Evolutionary conservation across 1,284 basidiomycete genomes (phyloP), one percentile per base, ranked within the genome.

Genomic region (Golubevia sp.): DNA sequence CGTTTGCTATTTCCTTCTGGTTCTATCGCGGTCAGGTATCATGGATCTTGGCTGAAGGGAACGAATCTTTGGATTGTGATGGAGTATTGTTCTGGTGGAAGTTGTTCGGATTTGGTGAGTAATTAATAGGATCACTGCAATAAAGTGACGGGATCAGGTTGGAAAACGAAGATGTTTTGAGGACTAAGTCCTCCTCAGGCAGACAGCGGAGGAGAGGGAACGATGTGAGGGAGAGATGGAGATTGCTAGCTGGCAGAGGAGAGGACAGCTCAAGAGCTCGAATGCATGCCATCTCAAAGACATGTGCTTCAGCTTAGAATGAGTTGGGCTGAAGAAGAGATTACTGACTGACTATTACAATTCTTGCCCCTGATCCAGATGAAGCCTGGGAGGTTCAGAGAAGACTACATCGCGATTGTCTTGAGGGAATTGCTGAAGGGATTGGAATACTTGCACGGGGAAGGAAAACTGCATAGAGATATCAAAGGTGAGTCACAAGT

Each of bases 401-500:
- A 99, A 86, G 97, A 98, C 82, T 97, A 99, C 84, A 98, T 99
- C 76, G 96, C 96, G 11, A 98, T 98, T 82, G 92, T 99, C 70
- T 88, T 94, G 53, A 89, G 93, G 53, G 97, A 99, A 84, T 87
- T 99, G 13, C 87, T 99, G 54, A 90, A 89, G 53, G 96, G 97
- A 20, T 86, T 99, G 57, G 94, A 97, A 62, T 99, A 99, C 83
- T 88, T 99, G 50, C 96, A 99, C 79, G 89, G 88, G 15, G 95
- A 99, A 84, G 93, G 94, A 21, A 99, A 98, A 85, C 88, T 99
- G 58, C 96, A 99, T 85, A 89, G 96, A 25, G 96, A 99, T 84
- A 98, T 99, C 84, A 99, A 99, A 88, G 93, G 93, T 92, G 66
- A 63, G 86, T 67, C n/a, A 7, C 24, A 34, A n/a, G n/a, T n/a